Percentiles rank a stretch among this genome's conserved stretches.
phyloP scores from a whole-genome alignment of 2,329 filamentous ascomycete species.

The Torrubiellomyces zombiae region DNA sequence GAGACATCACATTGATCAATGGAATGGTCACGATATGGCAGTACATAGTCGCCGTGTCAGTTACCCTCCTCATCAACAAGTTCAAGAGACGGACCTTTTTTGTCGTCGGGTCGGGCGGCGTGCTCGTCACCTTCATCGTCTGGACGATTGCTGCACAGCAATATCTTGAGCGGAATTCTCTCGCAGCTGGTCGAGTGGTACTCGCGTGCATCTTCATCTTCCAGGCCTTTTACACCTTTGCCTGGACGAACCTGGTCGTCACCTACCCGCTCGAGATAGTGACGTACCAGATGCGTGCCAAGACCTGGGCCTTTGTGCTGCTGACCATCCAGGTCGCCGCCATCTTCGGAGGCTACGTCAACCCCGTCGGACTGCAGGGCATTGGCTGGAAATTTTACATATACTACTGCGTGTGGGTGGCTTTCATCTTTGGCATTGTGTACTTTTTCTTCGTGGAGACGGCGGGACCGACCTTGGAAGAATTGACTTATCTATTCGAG shows the following conservation, averaged over 20 bases:
- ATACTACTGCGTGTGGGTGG: slow-evolving; percentile 23
- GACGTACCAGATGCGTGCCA: slow-evolving; percentile 24
- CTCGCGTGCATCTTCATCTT: slow-evolving; percentile 26
- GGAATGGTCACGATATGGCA: slow-evolving; percentile 25
- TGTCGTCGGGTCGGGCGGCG: slow-evolving; percentile 19
- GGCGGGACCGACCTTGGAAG: slow-evolving; percentile 18
- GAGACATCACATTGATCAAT: slow-evolving; percentile 24
- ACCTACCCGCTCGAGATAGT: slow-evolving; percentile 26
- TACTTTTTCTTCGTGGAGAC: slow-evolving; percentile 25
- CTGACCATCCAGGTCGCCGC: slow-evolving; percentile 20
- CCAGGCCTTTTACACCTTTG: slow-evolving; percentile 23
- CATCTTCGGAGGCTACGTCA: slow-evolving; percentile 23
- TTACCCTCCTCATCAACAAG: slow-evolving; percentile 18
- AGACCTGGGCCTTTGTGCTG: slow-evolving; percentile 22
- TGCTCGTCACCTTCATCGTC: slow-evolving; percentile 20
- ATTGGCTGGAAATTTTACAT: slow-evolving; percentile 25
- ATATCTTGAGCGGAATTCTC: slow-evolving; percentile 16
- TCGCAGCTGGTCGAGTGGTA: slow-evolving; percentile 16
- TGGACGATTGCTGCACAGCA: slow-evolving; percentile 23
- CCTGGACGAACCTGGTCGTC: slow-evolving; percentile 25
- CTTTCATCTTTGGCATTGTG: slow-evolving; percentile 17
- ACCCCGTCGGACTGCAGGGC: slow-evolving; percentile 19
- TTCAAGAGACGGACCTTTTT: slow-evolving; percentile 22
- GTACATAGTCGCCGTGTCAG: slow-evolving; percentile 21
- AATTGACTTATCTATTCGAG: slow-evolving; percentile 16